phyloP scores from a whole-genome alignment of 257 asterid species.

The Rubia yunnanensis region DNA sequence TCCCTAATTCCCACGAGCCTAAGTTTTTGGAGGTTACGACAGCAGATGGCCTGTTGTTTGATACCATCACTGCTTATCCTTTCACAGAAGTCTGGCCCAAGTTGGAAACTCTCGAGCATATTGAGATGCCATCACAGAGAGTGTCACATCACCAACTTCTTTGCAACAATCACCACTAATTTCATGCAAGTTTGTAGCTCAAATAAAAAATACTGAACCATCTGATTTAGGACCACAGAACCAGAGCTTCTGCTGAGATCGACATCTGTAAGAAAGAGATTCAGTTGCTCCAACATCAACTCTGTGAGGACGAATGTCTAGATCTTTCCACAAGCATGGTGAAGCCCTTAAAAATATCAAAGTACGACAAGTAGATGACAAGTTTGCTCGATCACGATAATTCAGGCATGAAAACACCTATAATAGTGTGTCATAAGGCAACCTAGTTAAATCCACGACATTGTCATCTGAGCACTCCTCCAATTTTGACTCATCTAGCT shows the following conservation, averaged over 20 bases:
- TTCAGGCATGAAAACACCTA: slow-evolving; percentile 58
- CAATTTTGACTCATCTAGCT: slow-evolving; percentile 30
- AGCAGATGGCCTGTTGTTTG: slow-evolving; percentile 54
- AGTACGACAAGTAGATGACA: slow-evolving; percentile 62
- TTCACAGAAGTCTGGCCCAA: slow-evolving; percentile 76
- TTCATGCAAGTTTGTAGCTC: slow-evolving; percentile 47
- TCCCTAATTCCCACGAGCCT: slow-evolving; percentile 63
- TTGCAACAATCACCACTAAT: slow-evolving; percentile 58
- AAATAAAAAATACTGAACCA: slow-evolving; percentile 49
- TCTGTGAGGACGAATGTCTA: slow-evolving; percentile 61
- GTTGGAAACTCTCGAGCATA: slow-evolving; percentile 65
- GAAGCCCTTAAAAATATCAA: slow-evolving; percentile 56
- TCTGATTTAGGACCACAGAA: slow-evolving; percentile 73
- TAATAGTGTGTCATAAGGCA: slow-evolving; percentile 59
- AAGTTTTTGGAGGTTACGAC: slow-evolving; percentile 48
- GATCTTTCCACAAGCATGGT: slow-evolving; percentile 50
- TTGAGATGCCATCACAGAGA: slow-evolving; percentile 61
- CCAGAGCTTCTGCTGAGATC: slow-evolving; percentile 50
- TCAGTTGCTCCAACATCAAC: slow-evolving; percentile 42
- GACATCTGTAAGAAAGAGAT: slow-evolving; percentile 53
- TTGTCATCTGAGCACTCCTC: slow-evolving; percentile 31
- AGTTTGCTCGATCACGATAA: slow-evolving; percentile 75
- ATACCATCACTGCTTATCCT: slow-evolving; percentile 65
- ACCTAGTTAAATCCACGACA: slow-evolving; percentile 57
- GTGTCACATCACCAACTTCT: slow-evolving; percentile 59